phyloP scores from a whole-genome alignment of 164 flowering plant species.

The Platanus orientalis region DNA sequence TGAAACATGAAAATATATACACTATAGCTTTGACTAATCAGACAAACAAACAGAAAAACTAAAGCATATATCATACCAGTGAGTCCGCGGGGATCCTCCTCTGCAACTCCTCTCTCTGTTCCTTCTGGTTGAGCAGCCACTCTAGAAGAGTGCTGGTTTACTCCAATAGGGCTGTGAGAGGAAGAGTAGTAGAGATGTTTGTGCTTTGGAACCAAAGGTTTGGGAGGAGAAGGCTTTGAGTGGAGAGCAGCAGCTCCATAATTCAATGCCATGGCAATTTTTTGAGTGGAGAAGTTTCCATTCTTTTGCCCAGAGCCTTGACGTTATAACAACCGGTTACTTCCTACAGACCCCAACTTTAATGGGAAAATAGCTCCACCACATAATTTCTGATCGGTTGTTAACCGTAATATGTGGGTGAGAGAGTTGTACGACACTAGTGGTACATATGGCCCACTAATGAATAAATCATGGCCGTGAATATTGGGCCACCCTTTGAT shows the following conservation, averaged over 20 bases:
- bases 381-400: too few species aligned
- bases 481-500: too few species aligned
- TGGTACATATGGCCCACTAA: too few species aligned
- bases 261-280: constrained; percentile 34
- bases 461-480: too few species aligned
- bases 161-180: constrained; percentile 7
- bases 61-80: constrained; percentile 22
- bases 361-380: constrained; percentile 4
- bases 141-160: constrained; percentile 11
- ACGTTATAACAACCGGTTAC: background rate
- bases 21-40: background rate
- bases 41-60: background rate
- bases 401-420: too few species aligned
- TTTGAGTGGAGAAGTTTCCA: too few species aligned
- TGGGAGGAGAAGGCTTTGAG: constrained; percentile 21
- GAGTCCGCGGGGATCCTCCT: constrained; percentile 34
- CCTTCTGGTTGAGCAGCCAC: constrained; percentile 35
- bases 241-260: constrained; percentile 22
- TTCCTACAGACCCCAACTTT: background rate
- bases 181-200: constrained; percentile 15
- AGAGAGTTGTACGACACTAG: too few species aligned
- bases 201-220: constrained; percentile 14
- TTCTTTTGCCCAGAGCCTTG: background rate
- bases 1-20: too few species aligned
- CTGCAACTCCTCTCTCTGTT: constrained; percentile 27